phyloP scores from a whole-genome alignment of 2,329 filamentous ascomycete species.

The Fusarium nisikadoi region DNA sequence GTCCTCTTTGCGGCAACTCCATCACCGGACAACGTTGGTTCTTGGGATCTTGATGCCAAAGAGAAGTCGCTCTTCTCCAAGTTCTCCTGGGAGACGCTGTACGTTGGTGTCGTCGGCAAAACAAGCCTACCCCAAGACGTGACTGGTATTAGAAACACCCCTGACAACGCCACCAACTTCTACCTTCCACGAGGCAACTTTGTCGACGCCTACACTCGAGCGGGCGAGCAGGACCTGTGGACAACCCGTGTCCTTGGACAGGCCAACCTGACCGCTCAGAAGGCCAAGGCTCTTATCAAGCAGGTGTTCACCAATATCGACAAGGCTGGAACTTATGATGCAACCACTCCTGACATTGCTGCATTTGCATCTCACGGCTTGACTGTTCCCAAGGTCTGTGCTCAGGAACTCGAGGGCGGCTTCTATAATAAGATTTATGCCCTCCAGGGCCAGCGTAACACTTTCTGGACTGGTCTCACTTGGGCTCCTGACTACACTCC shows the following conservation, averaged over 20 bases:
- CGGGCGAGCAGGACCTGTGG: neutral
- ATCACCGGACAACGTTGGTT: constrained; percentile 35
- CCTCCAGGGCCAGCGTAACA: constrained; percentile 50
- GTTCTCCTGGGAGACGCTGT: constrained; percentile 37
- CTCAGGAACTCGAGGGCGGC: constrained; percentile 44
- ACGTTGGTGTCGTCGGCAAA: constrained; percentile 39
- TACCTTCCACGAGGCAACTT: constrained; percentile 22
- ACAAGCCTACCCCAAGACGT: constrained; percentile 14
- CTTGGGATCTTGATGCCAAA: constrained; percentile 41
- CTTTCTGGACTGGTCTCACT: constrained; percentile 50
- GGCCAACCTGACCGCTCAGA: neutral
- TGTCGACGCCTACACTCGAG: constrained; percentile 11
- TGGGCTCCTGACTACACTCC: constrained; percentile 41
- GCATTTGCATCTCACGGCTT: constrained; percentile 34
- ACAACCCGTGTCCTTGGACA: constrained; percentile 21
- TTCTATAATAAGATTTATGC: constrained; percentile 50
- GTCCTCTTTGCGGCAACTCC: constrained; percentile 45
- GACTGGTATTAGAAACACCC: constrained; percentile 18
- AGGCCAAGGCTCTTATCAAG: constrained; percentile 6
- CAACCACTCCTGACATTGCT: constrained; percentile 12
- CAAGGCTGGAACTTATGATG: constrained; percentile 9
- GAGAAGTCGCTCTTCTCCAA: constrained; percentile 43
- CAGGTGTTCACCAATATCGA: constrained; percentile 2
- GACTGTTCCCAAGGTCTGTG: constrained; percentile 40
- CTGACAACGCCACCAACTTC: constrained; percentile 2